Percentiles rank a stretch among this genome's conserved stretches.
Conservation (phyloP, 306 rosid genomes). For the Gastrolobium villosum region DNA sequence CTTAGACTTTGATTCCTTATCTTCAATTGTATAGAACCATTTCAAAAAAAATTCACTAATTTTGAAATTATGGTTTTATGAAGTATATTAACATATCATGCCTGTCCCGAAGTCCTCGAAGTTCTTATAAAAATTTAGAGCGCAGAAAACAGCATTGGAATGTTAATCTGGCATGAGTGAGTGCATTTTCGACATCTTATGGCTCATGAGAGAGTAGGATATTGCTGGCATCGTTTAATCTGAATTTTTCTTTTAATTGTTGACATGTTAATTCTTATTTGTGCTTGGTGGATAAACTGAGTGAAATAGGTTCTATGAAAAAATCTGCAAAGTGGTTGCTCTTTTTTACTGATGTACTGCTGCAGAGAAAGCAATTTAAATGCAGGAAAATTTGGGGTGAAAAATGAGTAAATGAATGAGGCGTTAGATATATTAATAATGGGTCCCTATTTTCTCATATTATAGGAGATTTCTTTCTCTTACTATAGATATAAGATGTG, state of each 20-base stretch:
- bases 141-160: neutral
- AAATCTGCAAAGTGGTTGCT: no score
- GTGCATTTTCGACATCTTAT: neutral
- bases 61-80: neutral
- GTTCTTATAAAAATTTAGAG: neutral
- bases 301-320: neutral
- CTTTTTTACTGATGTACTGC: no score
- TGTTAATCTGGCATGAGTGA: neutral
- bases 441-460: no score
- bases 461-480: no score
- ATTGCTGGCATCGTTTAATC: neutral
- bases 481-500: no score
- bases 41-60: neutral
- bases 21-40: neutral
- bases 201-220: neutral
- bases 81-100: neutral
- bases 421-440: no score
- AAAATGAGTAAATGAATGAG: no score
- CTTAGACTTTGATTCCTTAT: neutral
- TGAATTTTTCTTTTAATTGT: neutral
- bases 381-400: no score
- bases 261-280: conserved; percentile 4
- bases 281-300: neutral
- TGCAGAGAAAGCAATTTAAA: no score
- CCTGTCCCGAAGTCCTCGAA: neutral